phyloP scores from a whole-genome alignment of 108 stramenopile species.

The Seminavis robusta region DNA sequence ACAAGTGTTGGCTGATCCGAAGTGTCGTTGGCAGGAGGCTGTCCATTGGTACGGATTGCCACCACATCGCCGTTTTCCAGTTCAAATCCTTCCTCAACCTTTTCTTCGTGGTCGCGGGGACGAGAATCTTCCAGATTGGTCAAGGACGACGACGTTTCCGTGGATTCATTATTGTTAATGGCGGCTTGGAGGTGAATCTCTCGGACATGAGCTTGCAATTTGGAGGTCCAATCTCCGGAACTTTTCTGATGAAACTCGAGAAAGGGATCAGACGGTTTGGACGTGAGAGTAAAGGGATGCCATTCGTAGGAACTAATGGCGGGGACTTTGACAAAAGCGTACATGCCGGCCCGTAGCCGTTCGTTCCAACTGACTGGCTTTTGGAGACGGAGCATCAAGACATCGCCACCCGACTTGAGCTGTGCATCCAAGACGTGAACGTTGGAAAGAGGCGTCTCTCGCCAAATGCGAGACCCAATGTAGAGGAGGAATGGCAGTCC shows the following conservation, averaged over 20 bases:
- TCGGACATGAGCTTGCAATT: no score
- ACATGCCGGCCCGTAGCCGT: slow-evolving; percentile 11
- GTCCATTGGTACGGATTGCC: no score
- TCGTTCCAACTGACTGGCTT: not conserved
- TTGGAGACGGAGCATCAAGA: slow-evolving; percentile 2
- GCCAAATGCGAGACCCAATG: no score
- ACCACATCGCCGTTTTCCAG: no score
- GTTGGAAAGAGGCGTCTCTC: slow-evolving; percentile 10
- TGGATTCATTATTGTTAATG: no score
- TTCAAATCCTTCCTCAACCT: no score
- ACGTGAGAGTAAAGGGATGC: slow-evolving; percentile 23
- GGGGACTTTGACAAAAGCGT: slow-evolving; percentile 11
- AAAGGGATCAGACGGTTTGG: slow-evolving; percentile 3
- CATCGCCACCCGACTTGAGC: slow-evolving; percentile 11
- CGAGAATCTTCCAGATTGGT: no score
- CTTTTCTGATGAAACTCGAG: slow-evolving; percentile 8
- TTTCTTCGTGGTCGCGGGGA: not conserved
- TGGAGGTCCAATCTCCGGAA: slow-evolving; percentile 7
- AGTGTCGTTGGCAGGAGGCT: no score
- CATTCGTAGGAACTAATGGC: slow-evolving; percentile 4
- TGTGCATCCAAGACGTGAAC: not conserved
- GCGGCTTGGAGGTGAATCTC: slow-evolving; percentile 4
- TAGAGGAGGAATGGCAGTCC: no score
- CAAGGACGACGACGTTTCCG: no score
- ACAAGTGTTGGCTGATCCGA: no score